Base-by-base conservation (phyloP, 805 yeast genomes). In the Schwanniomyces polymorphus region DNA sequence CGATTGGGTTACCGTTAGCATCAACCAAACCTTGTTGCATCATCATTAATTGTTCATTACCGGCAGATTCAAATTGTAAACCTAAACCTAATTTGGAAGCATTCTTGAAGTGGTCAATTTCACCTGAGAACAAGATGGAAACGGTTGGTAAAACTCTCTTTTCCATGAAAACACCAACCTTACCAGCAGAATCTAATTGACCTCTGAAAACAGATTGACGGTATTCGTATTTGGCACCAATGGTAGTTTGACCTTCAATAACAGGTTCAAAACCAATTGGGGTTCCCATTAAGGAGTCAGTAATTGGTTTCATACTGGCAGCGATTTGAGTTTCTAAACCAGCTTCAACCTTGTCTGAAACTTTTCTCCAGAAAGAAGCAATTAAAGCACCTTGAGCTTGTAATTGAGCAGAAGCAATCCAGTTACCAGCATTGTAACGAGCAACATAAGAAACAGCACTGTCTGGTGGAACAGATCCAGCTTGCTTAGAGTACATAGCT, bases 161-260 rank as follows among this genome's bases (percentile, higher is more conserved):
- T 76, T 94, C 99, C 67, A 94, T 77, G 78, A 91, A 84, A 60
- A 91, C 88, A 47, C 88, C 80, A 45, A 92, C 95, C 74, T 88
- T 90, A 72, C 99, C 99, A 50, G 80, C 76, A 43, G 95, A 83
- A 74, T 91, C 97, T 52, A 94, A 64, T 71, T 91, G 96, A 64
- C 97, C 97, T 74, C 99, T 85, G 82, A 91, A 91, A 45, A 90
- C 85, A 48, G 95, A 86, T 73, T 90, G 95, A 76, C 97, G 90
- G 81, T 90, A 94, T 76, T 94, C 98, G 73, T 92, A 92, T 75
- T 92, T 94, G 61, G 97, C 96, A 73, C 97, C 99, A 48, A 92
- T 67, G 50, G 97, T 88, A 59, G 99, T 91, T 61, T 81, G 80
- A 64, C 96, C 98, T 65, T 92, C 97, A 49, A 91, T 78, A 38